A percentile compares a stretch with the other conserved stretches of the same genome.
These are phyloP conservation scores for Blastocystis sp. DNA, from an alignment of 352 stramenopile genomes.

Conservation along the genomic window DNA sequence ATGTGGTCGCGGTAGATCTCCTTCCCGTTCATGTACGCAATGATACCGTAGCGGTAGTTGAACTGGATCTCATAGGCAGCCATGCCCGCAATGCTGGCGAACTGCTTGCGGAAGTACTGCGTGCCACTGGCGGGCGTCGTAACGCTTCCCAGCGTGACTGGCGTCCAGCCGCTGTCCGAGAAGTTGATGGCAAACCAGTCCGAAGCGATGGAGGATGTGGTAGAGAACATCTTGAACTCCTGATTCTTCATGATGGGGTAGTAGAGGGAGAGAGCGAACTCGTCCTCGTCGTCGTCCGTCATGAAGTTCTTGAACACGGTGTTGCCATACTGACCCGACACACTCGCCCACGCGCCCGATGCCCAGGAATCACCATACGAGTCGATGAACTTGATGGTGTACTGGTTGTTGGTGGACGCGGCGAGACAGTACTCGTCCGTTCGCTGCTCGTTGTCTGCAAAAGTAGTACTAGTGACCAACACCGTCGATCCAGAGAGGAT, in stretches of 20 bases:
- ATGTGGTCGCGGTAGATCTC: no score
- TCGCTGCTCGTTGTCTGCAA: not conserved
- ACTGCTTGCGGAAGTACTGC: no score
- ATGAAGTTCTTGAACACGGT: not conserved
- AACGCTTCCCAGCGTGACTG: not conserved
- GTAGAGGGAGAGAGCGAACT: not conserved
- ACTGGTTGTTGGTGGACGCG: not conserved
- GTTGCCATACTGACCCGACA: not conserved
- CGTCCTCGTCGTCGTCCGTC: not conserved
- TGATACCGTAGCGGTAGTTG: no score
- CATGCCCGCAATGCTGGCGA: no score
- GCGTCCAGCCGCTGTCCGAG: slow-evolving; percentile 26
- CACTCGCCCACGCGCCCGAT: not conserved
- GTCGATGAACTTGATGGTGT: slow-evolving; percentile 7
- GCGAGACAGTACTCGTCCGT: not conserved
- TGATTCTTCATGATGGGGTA: not conserved
- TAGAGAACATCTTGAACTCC: not conserved
- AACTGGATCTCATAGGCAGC: no score
- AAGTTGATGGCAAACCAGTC: not conserved
- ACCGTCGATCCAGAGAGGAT: not conserved
- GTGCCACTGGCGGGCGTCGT: not conserved
- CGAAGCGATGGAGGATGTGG: not conserved
- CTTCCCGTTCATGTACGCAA: no score
- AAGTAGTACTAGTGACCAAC: not conserved
- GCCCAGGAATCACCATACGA: slow-evolving; percentile 42